These are phyloP conservation scores for Plenodomus tracheiphilus DNA, from an alignment of 2,329 filamentous ascomycete species.

Conservation along the genomic window DNA sequence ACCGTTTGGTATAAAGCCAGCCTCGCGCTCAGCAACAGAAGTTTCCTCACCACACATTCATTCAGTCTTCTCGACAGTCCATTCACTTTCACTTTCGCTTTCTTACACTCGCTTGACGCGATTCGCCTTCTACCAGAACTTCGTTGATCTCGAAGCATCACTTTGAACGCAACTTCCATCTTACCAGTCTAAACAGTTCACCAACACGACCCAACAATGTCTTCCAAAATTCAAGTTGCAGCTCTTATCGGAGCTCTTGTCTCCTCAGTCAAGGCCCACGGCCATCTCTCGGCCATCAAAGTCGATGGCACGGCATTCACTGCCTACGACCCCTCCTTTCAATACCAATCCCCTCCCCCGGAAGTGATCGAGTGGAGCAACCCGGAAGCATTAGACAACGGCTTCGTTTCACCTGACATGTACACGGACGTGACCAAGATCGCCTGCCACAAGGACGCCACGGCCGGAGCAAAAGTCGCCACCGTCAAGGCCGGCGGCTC, in stretches of 20 bases:
- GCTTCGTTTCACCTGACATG: slow-evolving; percentile 54
- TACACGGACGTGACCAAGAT: slow-evolving; percentile 56
- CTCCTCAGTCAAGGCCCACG: slow-evolving; percentile 50
- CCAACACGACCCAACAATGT: slow-evolving; percentile 24
- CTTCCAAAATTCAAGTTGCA: slow-evolving; percentile 35
- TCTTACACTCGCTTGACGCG: slow-evolving; percentile 33
- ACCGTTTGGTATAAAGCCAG: slow-evolving; percentile 19
- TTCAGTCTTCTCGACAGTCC: slow-evolving; percentile 21
- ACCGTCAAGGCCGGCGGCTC: slow-evolving; percentile 61
- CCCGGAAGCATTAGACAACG: slow-evolving; percentile 54
- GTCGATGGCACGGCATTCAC: slow-evolving; percentile 53
- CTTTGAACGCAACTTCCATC: slow-evolving; percentile 13
- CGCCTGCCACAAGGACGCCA: slow-evolving; percentile 62
- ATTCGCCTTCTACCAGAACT: slow-evolving; percentile 24
- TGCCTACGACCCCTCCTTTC: slow-evolving; percentile 47
- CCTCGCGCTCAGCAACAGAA: slow-evolving; percentile 1
- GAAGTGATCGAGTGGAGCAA: slow-evolving; percentile 59
- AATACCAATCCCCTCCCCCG: slow-evolving; percentile 40
- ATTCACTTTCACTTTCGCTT: slow-evolving; percentile 19
- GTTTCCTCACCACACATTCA: slow-evolving; percentile 20
- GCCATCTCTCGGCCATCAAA: slow-evolving; percentile 48
- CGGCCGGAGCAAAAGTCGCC: slow-evolving; percentile 55
- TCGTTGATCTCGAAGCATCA: slow-evolving; percentile 32
- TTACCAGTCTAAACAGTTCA: slow-evolving; percentile 7
- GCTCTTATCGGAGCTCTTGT: slow-evolving; percentile 39